phyloP scores from a whole-genome alignment of 2,329 filamentous ascomycete species.

The Fusarium subtropicale region DNA sequence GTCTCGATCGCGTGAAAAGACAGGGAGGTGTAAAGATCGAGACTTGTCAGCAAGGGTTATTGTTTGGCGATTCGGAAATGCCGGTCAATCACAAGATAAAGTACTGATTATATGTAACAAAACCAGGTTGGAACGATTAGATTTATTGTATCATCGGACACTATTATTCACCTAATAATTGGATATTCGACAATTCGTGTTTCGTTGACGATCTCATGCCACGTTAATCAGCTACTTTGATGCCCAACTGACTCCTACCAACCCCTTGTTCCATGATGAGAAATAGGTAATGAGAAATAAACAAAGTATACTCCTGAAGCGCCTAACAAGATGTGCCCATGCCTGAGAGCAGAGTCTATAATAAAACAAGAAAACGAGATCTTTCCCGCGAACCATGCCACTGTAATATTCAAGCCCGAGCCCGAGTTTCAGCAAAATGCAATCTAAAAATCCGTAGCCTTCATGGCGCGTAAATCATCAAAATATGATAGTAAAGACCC shows the following conservation, averaged over 20 bases:
- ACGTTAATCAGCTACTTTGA: not conserved
- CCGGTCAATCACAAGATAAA: constrained; percentile 2
- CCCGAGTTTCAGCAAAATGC: constrained; percentile 20
- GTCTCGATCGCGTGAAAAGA: constrained; percentile 31
- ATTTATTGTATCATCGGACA: constrained; percentile 20
- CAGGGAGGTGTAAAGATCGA: constrained; percentile 40
- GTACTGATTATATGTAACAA: not conserved
- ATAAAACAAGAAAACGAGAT: not conserved
- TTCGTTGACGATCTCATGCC: constrained; percentile 3
- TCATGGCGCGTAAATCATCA: constrained; percentile 29
- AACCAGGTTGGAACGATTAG: not conserved
- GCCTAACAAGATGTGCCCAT: constrained; percentile 12
- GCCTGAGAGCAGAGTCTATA: constrained; percentile 33
- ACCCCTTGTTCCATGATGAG: not conserved
- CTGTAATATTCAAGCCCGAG: constrained; percentile 24
- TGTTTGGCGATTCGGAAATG: not conserved
- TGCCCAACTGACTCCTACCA: not conserved
- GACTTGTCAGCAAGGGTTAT: constrained; percentile 19
- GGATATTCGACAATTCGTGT: not conserved
- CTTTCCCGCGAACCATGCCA: constrained; percentile 25
- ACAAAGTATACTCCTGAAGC: constrained; percentile 8
- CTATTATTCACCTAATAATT: not conserved
- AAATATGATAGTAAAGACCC: constrained; percentile 23
- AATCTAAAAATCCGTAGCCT: constrained; percentile 28
- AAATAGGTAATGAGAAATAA: not conserved